Evolutionary conservation across 164 flowering plant species (phyloP).

Genomic region (Sextonia rubra): DNA sequence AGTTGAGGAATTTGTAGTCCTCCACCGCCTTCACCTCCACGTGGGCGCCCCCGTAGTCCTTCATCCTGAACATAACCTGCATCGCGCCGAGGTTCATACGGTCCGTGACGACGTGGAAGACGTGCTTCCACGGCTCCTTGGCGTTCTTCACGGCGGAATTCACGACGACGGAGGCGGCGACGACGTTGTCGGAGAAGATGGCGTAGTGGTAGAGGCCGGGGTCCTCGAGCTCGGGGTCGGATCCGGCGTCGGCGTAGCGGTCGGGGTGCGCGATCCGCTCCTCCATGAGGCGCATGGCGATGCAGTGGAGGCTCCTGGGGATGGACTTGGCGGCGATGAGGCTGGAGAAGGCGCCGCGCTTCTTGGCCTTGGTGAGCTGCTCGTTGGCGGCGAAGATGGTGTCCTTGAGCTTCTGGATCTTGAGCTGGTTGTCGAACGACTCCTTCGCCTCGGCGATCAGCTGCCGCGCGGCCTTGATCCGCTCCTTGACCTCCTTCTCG

Average conservation of each 20-base stretch:
- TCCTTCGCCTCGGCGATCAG: slow-evolving; percentile 14
- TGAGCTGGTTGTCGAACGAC: slow-evolving; percentile 24
- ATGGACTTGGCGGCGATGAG: slow-evolving; percentile 30
- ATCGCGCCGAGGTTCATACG: slow-evolving; percentile 27
- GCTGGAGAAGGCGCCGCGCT: slow-evolving; percentile 29
- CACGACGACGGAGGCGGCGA: slow-evolving; percentile 31
- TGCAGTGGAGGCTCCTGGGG: slow-evolving; percentile 29
- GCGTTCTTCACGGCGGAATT: slow-evolving; percentile 28
- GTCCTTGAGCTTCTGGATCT: slow-evolving; percentile 32
- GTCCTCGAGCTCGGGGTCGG: slow-evolving; percentile 21
- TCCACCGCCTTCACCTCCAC: slow-evolving; percentile 30
- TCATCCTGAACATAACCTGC: slow-evolving; percentile 28
- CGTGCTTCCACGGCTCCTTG: slow-evolving; percentile 25
- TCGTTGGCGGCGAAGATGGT: slow-evolving; percentile 27
- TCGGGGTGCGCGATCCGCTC: slow-evolving; percentile 26
- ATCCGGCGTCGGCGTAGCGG: slow-evolving; percentile 14
- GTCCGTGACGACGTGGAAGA: slow-evolving; percentile 32
- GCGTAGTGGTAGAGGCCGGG: slow-evolving; percentile 26
- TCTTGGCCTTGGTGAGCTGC: slow-evolving; percentile 24
- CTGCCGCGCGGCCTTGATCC: slow-evolving; percentile 14
- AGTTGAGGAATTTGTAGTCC: slow-evolving; percentile 28
- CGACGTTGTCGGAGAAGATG: slow-evolving; percentile 23
- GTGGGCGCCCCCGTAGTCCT: slow-evolving; percentile 21
- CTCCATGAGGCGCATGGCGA: slow-evolving; percentile 27
- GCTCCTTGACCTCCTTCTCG: slow-evolving; percentile 21